Percentiles rank a stretch among this genome's conserved stretches.
Evolutionary conservation across 1,139 yeast genomes (phyloP).

Genomic region (Kurtzmaniella quercitrusa): DNA sequence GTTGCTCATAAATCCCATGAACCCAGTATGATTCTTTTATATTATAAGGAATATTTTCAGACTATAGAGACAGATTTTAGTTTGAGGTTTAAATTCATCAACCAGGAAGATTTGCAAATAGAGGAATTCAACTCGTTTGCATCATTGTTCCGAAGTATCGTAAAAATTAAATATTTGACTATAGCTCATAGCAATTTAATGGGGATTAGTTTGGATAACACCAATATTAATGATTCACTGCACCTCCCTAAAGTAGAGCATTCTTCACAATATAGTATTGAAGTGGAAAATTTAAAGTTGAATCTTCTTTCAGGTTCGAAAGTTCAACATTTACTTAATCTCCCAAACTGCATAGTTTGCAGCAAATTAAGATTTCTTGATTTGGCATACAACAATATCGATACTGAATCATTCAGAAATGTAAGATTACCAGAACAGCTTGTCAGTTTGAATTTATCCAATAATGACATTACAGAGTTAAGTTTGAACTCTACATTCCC

Average conservation of each 20-base stretch:
- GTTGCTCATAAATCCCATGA: not conserved
- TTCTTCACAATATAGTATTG: conserved; percentile 7
- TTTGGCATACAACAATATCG: conserved; percentile 20
- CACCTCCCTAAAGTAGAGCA: not conserved
- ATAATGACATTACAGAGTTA: conserved; percentile 16
- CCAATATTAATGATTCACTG: not conserved
- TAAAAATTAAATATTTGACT: not conserved
- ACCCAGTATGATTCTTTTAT: not conserved
- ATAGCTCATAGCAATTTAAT: not conserved
- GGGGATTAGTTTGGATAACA: not conserved
- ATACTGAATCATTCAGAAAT: conserved; percentile 9
- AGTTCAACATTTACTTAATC: conserved; percentile 2
- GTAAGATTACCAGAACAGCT: conserved; percentile 16
- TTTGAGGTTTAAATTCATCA: not conserved
- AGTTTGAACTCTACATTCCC: conserved; percentile 10
- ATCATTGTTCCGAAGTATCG: not conserved
- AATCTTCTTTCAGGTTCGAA: conserved; percentile 10
- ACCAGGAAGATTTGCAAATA: not conserved
- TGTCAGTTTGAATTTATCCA: conserved; percentile 19
- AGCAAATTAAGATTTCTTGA: conserved; percentile 14
- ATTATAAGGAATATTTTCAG: not conserved
- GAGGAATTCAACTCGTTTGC: not conserved
- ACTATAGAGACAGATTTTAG: not conserved
- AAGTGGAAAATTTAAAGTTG: conserved; percentile 13
- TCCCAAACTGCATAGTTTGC: conserved; percentile 9